These are phyloP conservation scores for Syzygium oleosum DNA, from an alignment of 345 rosid species.

Conservation along the genomic window DNA sequence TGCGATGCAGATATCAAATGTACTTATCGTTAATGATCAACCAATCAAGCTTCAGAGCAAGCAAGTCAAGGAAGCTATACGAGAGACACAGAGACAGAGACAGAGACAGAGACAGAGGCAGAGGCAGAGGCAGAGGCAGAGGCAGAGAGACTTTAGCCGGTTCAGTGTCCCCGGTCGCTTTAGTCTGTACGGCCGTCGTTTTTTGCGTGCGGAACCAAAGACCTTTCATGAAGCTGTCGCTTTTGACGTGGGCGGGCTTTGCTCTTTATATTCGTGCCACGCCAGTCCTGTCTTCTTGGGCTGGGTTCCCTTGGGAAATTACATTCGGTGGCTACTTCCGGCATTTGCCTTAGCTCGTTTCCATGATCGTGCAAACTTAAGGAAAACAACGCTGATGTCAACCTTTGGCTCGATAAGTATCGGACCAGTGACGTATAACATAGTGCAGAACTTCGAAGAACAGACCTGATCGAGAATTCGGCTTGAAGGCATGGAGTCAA, in stretches of 20 bases:
- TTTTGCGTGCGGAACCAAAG: background rate
- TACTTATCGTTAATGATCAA: background rate
- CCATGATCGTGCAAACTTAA: constrained; percentile 47
- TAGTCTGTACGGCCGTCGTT: background rate
- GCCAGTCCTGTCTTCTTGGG: constrained; percentile 5
- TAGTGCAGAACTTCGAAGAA: background rate
- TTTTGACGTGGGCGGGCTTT: background rate
- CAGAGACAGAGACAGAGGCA: background rate
- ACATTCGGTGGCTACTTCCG: constrained; percentile 35
- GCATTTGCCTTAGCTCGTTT: constrained; percentile 53
- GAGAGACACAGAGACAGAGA: background rate
- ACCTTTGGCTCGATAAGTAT: background rate
- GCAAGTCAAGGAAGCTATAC: background rate
- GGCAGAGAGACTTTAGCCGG: background rate
- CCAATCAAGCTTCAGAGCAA: background rate
- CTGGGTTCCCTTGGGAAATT: constrained; percentile 26
- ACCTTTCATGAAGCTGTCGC: background rate
- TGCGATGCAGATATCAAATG: background rate
- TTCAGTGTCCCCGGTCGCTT: background rate
- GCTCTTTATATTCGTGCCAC: background rate
- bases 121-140: background rate
- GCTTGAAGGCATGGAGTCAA: constrained; percentile 59
- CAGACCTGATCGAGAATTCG: constrained; percentile 46
- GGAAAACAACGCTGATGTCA: background rate
- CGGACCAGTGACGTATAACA: background rate